phyloP scores from a whole-genome alignment of 108 stramenopile genomes.

The Nannochloropsis salina region DNA sequence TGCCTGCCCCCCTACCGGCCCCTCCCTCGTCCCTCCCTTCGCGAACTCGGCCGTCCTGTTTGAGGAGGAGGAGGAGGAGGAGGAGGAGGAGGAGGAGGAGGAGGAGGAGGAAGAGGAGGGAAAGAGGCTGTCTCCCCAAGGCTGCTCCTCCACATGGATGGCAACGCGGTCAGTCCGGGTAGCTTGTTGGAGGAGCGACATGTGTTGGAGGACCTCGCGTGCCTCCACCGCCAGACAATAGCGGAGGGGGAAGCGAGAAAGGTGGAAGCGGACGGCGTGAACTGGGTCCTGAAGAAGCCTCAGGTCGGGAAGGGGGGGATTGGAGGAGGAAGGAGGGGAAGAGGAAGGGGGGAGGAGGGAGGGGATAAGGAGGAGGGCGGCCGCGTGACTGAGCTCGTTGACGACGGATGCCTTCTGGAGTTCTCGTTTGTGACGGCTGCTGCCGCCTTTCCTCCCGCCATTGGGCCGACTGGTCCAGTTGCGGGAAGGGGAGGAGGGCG shows the following conservation, averaged over 20 bases:
- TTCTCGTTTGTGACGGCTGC: neutral
- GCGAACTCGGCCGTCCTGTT: neutral
- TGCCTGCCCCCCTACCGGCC: neutral
- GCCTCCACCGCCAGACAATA: constrained; percentile 38
- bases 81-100: neutral
- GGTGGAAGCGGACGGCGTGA: constrained; percentile 24
- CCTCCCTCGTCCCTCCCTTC: neutral
- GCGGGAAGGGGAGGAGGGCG: neutral
- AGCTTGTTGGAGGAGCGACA: constrained; percentile 25
- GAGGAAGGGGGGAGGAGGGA: neutral
- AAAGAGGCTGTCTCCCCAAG: too few relatives aligned
- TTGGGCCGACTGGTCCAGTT: neutral
- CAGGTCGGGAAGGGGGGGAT: neutral
- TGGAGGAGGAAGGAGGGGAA: neutral
- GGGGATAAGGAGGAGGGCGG: constrained; percentile 10
- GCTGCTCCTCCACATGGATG: neutral
- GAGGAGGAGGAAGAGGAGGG: too few relatives aligned
- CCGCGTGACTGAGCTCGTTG: neutral
- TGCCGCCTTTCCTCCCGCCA: too few relatives aligned
- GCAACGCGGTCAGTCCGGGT: neutral
- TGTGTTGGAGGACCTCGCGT: constrained; percentile 33
- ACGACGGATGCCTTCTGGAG: neutral
- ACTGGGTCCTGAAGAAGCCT: neutral
- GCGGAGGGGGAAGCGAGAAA: constrained; percentile 25
- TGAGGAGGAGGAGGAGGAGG: neutral